Evolutionary conservation across 2,329 filamentous ascomycete genomes (phyloP).

Genomic region (Apiospora rasikravindrae): DNA sequence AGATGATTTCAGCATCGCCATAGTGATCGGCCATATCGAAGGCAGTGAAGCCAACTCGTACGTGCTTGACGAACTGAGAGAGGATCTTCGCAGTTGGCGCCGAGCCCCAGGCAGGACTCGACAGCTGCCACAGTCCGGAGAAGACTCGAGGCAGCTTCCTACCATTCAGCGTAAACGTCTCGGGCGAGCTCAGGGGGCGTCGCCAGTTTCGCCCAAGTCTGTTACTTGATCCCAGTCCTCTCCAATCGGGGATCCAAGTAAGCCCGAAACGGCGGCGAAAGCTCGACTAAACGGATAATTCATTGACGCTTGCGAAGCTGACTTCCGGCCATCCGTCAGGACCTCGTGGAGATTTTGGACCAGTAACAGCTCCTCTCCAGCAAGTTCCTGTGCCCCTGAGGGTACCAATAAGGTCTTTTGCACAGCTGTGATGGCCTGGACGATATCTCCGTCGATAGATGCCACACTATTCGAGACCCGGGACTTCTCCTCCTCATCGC

Average conservation of each 20-base stretch:
- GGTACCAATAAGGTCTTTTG: slow-evolving; percentile 37
- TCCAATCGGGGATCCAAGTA: neutral
- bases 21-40: slow-evolving; percentile 46
- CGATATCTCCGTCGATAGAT: slow-evolving; percentile 38
- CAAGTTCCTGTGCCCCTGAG: slow-evolving; percentile 28
- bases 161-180: slow-evolving; percentile 31
- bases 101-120: slow-evolving; percentile 38
- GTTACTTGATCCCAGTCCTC: neutral
- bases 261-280: slow-evolving; percentile 12
- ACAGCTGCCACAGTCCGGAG: slow-evolving; percentile 38
- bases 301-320: neutral
- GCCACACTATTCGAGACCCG: slow-evolving; percentile 17
- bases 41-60: slow-evolving; percentile 34
- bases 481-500: neutral
- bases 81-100: slow-evolving; percentile 34
- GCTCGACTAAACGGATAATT: slow-evolving; percentile 21
- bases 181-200: slow-evolving; percentile 1
- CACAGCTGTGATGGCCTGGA: slow-evolving; percentile 43
- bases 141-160: slow-evolving; percentile 35
- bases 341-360: slow-evolving; percentile 16
- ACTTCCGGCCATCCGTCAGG: neutral
- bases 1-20: slow-evolving; percentile 42
- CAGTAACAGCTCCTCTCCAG: slow-evolving; percentile 24
- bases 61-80: slow-evolving; percentile 32
- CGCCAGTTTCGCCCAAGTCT: neutral